Evolutionary conservation across 768 basidiomycete species (phyloP), one percentile per base, ranked within the genome.

Genomic region (Phlegmacium glaucopus): DNA sequence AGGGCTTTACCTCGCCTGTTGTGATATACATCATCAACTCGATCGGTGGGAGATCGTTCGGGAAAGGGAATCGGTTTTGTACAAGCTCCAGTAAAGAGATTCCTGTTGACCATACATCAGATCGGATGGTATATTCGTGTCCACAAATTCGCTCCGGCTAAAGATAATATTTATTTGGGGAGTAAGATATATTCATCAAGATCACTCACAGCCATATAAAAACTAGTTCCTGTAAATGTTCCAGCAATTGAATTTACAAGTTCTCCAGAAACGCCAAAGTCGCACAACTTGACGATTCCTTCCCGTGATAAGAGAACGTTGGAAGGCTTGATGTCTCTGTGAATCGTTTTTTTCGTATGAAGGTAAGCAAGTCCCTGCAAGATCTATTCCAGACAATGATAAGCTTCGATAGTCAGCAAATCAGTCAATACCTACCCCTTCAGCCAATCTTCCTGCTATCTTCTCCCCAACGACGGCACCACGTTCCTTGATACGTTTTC

Each of bases 71-170:
- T 35, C 88, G 82, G 59, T 95, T 96, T 60, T 90, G 82, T 5
- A 94, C 89, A 17, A 99, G 80, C 68, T 98, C 96, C 56, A 98
- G 78, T 28, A 99, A 76, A 0, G 94, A 90, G 38, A 99, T 87
- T 17, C 95, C 96, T 11, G 93, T 87, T 1, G 94, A 97, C 96
- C 96, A 99, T 17, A 99, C 94, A 63, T 99, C 94, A 30, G 94
- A 91, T 48, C 91, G 84, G 59, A 96, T 95, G 27, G 90, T 90
- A 64, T 96, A 99, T 54, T 87, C 83, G 46, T 86, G 79, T 5
- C 95, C 95, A 57, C 83, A 85, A 51, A 98, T 94, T 52, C 95
- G 86, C 68, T 97, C 95, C 41, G 95, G 95, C 90, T 93, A 49
- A 44, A 44, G 39, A 50, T 36, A 28, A 39, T 18, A 36, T 59